Conservation (phyloP, 345 rosid species). For the Gossypium australe region DNA sequence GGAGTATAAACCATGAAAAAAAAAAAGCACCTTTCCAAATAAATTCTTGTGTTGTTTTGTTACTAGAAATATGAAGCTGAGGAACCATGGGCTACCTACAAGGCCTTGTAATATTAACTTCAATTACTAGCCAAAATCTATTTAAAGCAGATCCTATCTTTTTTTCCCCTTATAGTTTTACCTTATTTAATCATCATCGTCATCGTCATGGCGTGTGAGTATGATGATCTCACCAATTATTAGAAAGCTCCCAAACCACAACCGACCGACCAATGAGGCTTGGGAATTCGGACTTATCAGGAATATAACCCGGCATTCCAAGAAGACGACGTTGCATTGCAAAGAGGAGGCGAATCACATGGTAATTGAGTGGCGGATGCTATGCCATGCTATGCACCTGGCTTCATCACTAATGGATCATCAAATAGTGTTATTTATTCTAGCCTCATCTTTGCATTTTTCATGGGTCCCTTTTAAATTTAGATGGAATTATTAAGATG, state of each 20-base stretch:
- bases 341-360: slow-evolving; percentile 2
- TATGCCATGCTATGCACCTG: neutral
- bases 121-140: no score
- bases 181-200: neutral
- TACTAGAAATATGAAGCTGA: neutral
- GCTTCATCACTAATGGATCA: neutral
- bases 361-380: neutral
- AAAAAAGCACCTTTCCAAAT: neutral
- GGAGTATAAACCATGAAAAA: neutral
- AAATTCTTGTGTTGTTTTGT: neutral
- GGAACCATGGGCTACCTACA: neutral
- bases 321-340: neutral
- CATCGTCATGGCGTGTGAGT: neutral
- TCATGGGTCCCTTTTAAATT: neutral
- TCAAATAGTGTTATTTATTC: neutral
- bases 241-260: neutral
- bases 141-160: neutral
- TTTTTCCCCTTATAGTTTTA: neutral
- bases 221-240: neutral
- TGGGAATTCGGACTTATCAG: neutral
- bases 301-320: neutral
- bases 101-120: no score
- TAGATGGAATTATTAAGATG: neutral
- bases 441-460: neutral
- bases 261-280: neutral